Evolutionary conservation across 2,329 filamentous ascomycete genomes (phyloP).

Genomic region (Phialocephala subalpina): DNA sequence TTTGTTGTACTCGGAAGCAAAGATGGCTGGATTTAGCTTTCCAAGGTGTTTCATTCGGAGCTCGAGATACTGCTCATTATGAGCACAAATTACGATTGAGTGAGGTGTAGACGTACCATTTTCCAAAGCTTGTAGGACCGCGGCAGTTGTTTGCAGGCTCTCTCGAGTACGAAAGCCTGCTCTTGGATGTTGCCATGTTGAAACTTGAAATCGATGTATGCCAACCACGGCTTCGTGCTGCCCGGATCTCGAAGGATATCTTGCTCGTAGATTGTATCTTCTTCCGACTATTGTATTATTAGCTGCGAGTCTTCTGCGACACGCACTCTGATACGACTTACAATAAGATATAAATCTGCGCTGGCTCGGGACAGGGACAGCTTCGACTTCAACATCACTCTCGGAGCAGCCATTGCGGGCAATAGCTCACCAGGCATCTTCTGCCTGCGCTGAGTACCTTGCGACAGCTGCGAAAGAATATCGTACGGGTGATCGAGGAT

Average conservation of each 20-base stretch:
- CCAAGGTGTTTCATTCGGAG: constrained; percentile 84
- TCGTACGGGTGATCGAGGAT: constrained; percentile 25
- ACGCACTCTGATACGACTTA: constrained; percentile 32
- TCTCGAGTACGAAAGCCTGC: constrained; percentile 87
- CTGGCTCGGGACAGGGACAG: constrained; percentile 39
- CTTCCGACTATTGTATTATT: constrained; percentile 68
- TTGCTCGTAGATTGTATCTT: constrained; percentile 96
- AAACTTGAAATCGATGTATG: constrained; percentile 90
- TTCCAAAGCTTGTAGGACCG: constrained; percentile 99
- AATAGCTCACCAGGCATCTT: constrained; percentile 47
- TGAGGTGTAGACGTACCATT: constrained; percentile 63
- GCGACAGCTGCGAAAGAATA: constrained; percentile 34
- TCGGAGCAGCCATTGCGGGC: constrained; percentile 45
- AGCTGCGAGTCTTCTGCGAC: constrained; percentile 21
- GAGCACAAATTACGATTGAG: constrained; percentile 24
- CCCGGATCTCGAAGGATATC: constrained; percentile 87
- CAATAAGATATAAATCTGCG: constrained; percentile 47
- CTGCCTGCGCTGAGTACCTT: constrained; percentile 37
- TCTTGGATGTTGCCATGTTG: constrained; percentile 86
- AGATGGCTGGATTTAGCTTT: constrained; percentile 83
- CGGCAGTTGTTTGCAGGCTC: constrained; percentile 88
- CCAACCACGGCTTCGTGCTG: constrained; percentile 92
- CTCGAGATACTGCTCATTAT: constrained; percentile 73
- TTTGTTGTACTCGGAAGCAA: constrained; percentile 84
- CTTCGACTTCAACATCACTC: constrained; percentile 41